These are phyloP conservation scores for Filobasidium wieringae DNA, from an alignment of 768 basidiomycete species.

Conservation along the genomic window DNA sequence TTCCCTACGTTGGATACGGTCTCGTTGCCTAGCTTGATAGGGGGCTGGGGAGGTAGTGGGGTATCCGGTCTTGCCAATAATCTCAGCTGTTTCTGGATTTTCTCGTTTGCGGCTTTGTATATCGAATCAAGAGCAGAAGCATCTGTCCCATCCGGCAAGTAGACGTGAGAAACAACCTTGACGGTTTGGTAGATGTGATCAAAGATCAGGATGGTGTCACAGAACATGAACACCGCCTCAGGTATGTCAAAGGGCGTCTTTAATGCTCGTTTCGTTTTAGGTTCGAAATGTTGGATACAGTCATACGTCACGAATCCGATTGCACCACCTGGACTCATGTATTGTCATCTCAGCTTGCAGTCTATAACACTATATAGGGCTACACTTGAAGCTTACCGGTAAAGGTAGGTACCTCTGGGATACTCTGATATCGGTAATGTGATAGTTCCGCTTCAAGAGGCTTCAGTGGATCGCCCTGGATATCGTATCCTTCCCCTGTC, in stretches of 20 bases:
- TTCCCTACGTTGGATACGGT: conserved; percentile 84
- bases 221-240: conserved; percentile 88
- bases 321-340: conserved; percentile 56
- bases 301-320: conserved; percentile 97
- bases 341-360: not conserved
- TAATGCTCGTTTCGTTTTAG: conserved; percentile 52
- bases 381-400: conserved; percentile 44
- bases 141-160: conserved; percentile 59
- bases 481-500: conserved; percentile 71
- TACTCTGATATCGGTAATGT: conserved; percentile 75
- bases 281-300: conserved; percentile 91
- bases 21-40: conserved; percentile 43
- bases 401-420: conserved; percentile 85
- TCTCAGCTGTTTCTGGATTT: conserved; percentile 70
- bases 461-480: conserved; percentile 73
- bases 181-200: conserved; percentile 92
- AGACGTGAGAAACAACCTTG: conserved; percentile 93
- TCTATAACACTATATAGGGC: not conserved
- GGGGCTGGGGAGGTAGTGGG: conserved; percentile 46
- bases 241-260: conserved; percentile 63
- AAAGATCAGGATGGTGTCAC: conserved; percentile 88
- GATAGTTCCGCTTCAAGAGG: conserved; percentile 74
- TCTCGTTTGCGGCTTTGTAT: conserved; percentile 76
- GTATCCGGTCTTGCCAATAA: conserved; percentile 50
- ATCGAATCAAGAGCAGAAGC: conserved; percentile 55